A percentile compares a stretch with the other conserved stretches of the same genome.
These are phyloP conservation scores for Penicillium macrosclerotiorum DNA, from an alignment of 495 filamentous ascomycete genomes.

Conservation along the genomic window DNA sequence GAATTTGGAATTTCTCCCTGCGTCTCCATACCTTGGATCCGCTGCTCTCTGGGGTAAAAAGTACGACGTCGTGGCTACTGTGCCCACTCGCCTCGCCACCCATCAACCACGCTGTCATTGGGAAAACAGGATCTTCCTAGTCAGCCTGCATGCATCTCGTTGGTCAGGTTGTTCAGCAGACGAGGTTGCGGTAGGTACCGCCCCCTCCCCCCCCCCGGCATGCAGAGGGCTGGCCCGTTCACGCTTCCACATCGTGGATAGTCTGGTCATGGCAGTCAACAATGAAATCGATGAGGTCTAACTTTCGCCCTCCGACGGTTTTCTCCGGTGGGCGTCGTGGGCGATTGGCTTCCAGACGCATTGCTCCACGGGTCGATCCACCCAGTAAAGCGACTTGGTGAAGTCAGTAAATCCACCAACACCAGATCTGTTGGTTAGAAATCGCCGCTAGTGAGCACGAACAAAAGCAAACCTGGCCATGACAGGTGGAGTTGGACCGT, in stretches of 20 bases:
- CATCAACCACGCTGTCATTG: conserved; percentile 11
- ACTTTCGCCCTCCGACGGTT: conserved; percentile 1
- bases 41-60: conserved; percentile 5
- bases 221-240: too few species aligned
- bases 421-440: neutral
- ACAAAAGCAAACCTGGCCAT: conserved; percentile 15
- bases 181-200: conserved; percentile 21
- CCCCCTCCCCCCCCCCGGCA: conserved; percentile 5
- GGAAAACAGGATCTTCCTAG: conserved; percentile 8
- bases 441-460: neutral
- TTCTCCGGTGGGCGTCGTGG: too few species aligned
- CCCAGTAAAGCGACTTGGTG: neutral
- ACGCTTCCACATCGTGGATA: too few species aligned
- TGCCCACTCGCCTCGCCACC: conserved; percentile 12
- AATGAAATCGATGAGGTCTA: conserved; percentile 12
- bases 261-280: conserved; percentile 11
- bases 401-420: neutral
- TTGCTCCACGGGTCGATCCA: conserved; percentile 1
- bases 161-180: conserved; percentile 2
- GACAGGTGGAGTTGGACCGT: conserved; percentile 7
- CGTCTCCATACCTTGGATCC: neutral
- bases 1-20: conserved; percentile 5
- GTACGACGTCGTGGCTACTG: conserved; percentile 8
- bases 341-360: too few species aligned
- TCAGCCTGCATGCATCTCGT: conserved; percentile 8